Conservation (phyloP, 1,284 basidiomycete genomes). For the Apiotrichum gamsii region DNA sequence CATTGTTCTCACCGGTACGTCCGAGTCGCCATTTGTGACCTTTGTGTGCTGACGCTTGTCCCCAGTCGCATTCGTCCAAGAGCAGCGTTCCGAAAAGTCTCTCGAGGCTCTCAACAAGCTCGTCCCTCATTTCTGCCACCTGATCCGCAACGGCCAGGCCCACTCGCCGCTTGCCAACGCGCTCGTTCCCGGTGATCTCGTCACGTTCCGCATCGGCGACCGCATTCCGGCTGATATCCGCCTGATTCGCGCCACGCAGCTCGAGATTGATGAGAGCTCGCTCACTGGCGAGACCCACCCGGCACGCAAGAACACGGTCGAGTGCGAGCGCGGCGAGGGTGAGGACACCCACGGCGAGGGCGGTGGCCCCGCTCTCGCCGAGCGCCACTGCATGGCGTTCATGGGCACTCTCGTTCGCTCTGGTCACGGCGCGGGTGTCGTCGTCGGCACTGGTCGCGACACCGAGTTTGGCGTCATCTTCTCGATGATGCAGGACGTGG, state of each 20-base stretch:
- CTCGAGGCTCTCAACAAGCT: slow-evolving; percentile 92
- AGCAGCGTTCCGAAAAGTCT: slow-evolving; percentile 88
- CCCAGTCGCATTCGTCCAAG: slow-evolving; percentile 89
- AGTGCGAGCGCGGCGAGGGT: slow-evolving; percentile 49
- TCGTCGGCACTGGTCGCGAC: slow-evolving; percentile 79
- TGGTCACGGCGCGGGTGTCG: slow-evolving; percentile 77
- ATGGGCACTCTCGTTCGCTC: slow-evolving; percentile 97
- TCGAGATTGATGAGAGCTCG: slow-evolving; percentile 93
- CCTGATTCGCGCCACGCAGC: slow-evolving; percentile 66
- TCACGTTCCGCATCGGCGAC: slow-evolving; percentile 80
- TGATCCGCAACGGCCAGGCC: slow-evolving; percentile 71
- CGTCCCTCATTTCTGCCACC: slow-evolving; percentile 91
- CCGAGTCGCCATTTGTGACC: neutral
- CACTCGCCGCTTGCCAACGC: slow-evolving; percentile 82
- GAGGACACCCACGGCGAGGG: slow-evolving; percentile 51
- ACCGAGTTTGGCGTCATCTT: slow-evolving; percentile 97
- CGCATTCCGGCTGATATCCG: slow-evolving; percentile 90
- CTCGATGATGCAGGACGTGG: slow-evolving; percentile 95
- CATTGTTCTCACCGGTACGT: slow-evolving; percentile 82
- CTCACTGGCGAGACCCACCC: slow-evolving; percentile 89
- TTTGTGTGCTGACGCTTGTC: slow-evolving; percentile 9
- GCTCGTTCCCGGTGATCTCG: slow-evolving; percentile 88
- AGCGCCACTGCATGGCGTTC: slow-evolving; percentile 82
- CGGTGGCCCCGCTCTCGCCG: slow-evolving; percentile 63
- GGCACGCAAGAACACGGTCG: slow-evolving; percentile 61